Base-by-base conservation (phyloP, 306 rosid species). In the Vachellia pachyceras region DNA sequence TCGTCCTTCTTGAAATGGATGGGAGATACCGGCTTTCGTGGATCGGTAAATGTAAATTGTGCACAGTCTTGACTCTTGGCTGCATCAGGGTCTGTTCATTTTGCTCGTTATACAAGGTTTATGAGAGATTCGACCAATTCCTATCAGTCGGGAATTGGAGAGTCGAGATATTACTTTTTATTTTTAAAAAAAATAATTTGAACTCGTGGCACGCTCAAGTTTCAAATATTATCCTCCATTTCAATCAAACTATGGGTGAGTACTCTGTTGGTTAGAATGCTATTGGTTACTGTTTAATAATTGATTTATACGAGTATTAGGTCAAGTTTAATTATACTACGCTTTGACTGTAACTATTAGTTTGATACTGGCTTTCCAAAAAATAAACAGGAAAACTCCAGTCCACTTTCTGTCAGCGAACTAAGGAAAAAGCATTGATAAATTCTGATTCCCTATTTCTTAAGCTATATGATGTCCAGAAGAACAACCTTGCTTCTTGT, bases 21-120 rank as follows among this genome's bases (percentile, higher is more conserved):
- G 83, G 72, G 77, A 75, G 60, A 82, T 82, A 45, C 78, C 25
- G 80, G 69, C 54, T 60, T 68, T 66, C 89, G 86, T 87, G 81
- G 80, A 83, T 80, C 89, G 12, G 83, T 80, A 77, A 67, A 77
- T 80, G 83, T 86, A 86, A 87, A 87, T 84, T 84, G 83, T 86
- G 85, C 77, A 14, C 86, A 85, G 49, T 81, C 79, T 83, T 74
- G 78, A 85, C 71, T n/a, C 60, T n/a, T 55, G 78, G 84, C 73
- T 40, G 77, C 86, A 76, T 63, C 36, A n/a, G 61, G 42, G 82
- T 80, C 73, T 22, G 75, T 84, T 78, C 67, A 22, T 64, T 35
- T 52, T 41, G 23, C 66, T 64, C 76, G 70, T 82, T 81, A 77
- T 65, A 29, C 41, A 81, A 71, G 66, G 69, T 57, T 85, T 41